These are phyloP conservation scores for Trametes elegans DNA, from an alignment of 768 basidiomycete species.

Conservation along the genomic window DNA sequence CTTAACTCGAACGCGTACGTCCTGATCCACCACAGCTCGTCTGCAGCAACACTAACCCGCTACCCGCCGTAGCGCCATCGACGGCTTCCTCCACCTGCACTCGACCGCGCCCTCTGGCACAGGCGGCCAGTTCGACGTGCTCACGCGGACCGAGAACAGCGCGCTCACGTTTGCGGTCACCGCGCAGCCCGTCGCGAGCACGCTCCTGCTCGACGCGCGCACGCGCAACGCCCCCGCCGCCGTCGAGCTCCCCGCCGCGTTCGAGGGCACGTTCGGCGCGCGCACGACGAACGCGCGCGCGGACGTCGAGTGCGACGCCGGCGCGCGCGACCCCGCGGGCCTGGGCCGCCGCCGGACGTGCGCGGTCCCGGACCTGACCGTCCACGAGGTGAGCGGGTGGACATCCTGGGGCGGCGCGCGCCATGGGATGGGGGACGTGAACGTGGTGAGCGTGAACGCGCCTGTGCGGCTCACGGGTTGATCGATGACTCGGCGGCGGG, in stretches of 20 bases:
- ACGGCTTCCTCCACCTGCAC: slow-evolving; percentile 20
- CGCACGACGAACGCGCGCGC: slow-evolving; percentile 15
- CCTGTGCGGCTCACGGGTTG: neutral
- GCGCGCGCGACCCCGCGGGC: slow-evolving; percentile 22
- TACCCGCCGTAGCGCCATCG: slow-evolving; percentile 17
- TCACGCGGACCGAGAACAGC: slow-evolving; percentile 34
- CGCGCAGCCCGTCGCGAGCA: slow-evolving; percentile 33
- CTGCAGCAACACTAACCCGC: neutral
- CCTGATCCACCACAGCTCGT: neutral
- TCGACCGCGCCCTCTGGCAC: slow-evolving; percentile 4
- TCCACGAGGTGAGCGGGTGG: neutral
- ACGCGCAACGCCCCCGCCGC: slow-evolving; percentile 37
- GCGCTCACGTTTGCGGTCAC: slow-evolving; percentile 31
- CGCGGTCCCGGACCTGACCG: neutral
- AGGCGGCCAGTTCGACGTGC: slow-evolving; percentile 34
- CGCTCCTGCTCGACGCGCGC: slow-evolving; percentile 29
- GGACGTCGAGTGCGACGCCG: slow-evolving; percentile 1
- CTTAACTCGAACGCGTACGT: slow-evolving; percentile 45
- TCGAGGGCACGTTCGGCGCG: slow-evolving; percentile 37
- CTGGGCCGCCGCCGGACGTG: slow-evolving; percentile 11
- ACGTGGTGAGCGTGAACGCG: neutral
- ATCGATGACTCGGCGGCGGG: too few relatives aligned
- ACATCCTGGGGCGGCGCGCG: neutral
- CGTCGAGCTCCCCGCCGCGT: slow-evolving; percentile 35
- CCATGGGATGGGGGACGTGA: slow-evolving; percentile 2